Conservation (phyloP, 192 early-diverging fungal genomes). For the Coemansia sp. region DNA sequence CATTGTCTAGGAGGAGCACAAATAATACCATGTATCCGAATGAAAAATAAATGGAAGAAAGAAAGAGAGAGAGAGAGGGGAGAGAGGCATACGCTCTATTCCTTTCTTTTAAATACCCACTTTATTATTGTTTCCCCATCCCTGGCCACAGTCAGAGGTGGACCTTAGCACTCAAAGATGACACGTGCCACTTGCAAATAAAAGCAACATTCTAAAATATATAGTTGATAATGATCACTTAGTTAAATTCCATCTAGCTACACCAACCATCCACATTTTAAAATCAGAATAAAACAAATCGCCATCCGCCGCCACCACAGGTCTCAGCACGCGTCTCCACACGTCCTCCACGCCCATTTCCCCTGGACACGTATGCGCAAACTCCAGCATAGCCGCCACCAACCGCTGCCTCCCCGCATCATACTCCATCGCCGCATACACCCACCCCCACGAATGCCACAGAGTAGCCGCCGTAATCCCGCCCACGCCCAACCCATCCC, state of each 20-base stretch:
- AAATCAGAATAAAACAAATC: conserved; percentile 46
- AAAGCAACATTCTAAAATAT: no score
- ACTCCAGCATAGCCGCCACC: conserved; percentile 22
- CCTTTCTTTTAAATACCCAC: no score
- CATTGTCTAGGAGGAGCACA: no score
- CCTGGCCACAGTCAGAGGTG: no score
- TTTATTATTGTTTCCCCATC: no score
- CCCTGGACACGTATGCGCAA: conserved; percentile 28
- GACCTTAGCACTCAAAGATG: no score
- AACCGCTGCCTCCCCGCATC: conserved; percentile 31
- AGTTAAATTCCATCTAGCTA: conserved; percentile 20
- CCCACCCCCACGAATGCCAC: conserved; percentile 33
- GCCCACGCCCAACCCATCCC: conserved; percentile 13
- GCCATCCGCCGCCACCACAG: conserved; percentile 16
- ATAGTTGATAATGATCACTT: no score
- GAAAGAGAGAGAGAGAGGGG: no score
- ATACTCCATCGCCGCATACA: conserved; percentile 34
- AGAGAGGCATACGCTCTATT: no score
- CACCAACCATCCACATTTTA: conserved; percentile 32
- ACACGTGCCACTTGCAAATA: no score
- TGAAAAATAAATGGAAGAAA: no score
- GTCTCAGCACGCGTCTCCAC: conserved; percentile 31
- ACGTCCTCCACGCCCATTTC: conserved; percentile 15
- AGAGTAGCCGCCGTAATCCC: conserved; percentile 31
- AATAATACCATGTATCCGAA: no score